Evolutionary conservation across 2,329 filamentous ascomycete species (phyloP).

Genomic region (Phaeophleospora eucalypticola): DNA sequence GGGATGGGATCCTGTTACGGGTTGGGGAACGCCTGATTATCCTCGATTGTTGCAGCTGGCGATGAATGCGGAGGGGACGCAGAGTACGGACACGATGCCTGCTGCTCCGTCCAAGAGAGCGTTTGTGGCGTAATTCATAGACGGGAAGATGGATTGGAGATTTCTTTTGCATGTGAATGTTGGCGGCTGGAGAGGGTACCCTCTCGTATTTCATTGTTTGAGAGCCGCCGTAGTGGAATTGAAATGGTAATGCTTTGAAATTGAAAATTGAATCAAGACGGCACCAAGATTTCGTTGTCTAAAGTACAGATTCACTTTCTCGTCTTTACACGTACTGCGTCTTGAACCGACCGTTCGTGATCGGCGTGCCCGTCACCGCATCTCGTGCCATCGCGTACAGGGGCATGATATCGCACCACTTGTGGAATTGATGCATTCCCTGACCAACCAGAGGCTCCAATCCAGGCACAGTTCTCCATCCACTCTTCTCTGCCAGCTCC

Average conservation of each 20-base stretch:
- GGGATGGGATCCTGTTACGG: slow-evolving; percentile 34
- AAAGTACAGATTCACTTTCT: too few species aligned
- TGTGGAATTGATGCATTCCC: slow-evolving; percentile 69
- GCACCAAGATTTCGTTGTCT: too few species aligned
- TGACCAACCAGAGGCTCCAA: slow-evolving; percentile 87
- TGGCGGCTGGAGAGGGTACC: too few species aligned
- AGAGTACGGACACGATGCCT: neutral
- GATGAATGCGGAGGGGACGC: slow-evolving; percentile 1
- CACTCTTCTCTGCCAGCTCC: slow-evolving; percentile 67
- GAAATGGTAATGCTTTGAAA: too few species aligned
- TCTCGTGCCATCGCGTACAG: slow-evolving; percentile 66
- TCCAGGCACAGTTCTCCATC: slow-evolving; percentile 81
- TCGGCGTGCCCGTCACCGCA: slow-evolving; percentile 32
- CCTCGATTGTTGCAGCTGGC: slow-evolving; percentile 15
- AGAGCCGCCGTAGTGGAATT: too few species aligned
- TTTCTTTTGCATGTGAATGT: too few species aligned
- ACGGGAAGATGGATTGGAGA: neutral
- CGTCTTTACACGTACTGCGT: neutral
- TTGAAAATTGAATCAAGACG: too few species aligned
- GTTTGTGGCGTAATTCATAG: neutral
- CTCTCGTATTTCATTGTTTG: too few species aligned
- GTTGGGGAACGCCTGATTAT: slow-evolving; percentile 31
- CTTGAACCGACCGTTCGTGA: neutral
- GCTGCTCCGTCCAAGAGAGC: neutral
- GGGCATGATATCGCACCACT: slow-evolving; percentile 79